Base-by-base conservation (phyloP, 371 early-diverging fungal species). In the Parasitella parasitica region DNA sequence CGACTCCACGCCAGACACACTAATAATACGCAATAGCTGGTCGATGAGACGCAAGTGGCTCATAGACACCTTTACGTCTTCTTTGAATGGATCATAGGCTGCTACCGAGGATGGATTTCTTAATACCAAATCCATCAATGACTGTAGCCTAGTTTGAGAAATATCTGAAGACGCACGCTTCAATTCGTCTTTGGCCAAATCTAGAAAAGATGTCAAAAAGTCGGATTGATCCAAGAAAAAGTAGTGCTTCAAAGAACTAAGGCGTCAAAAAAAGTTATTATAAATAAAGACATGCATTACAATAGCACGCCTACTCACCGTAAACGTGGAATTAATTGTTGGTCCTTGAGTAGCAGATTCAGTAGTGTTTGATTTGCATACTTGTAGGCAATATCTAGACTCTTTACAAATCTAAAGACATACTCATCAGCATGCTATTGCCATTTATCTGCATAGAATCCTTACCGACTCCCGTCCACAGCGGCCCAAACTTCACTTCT, bases 211-310 rank as follows among this genome's bases (percentile, higher is more conserved):
- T 0, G 91, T 92, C 43, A 98, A 70, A 64, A 91, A 98, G 67
- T 97, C 98, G 4, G 95, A 89, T 67, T 92, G 93, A 64, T 95
- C 95, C 55, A 97, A 81, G 52, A 98, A 83, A 59, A 96, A 91
- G 73, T 93, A 97, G 32, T 89, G 91, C 73, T 98, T 98, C 28
- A 96, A 72, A 2, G 96, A 95, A 28, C 94, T 92, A 64, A 9
- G n/a, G 15, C 7, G 15, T 27, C n/a, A n/a, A 12, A n/a, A 36
- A 22, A 0, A 22, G 12, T n/a, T 46, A 46, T 3, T 43, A 12
- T 12, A 18, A 46, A 12, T 13, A 5, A 6, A 2, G 6, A 3
- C 13, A 24, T 3, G 3, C n/a, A 46, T 11, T 24, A 18, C 1
- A 0, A 12, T 24, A 24, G 12, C 13, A 12, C 46, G 12, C 6